These are phyloP conservation scores for Vitrella brassicaformis DNA, from an alignment of 73 alveolate genomes.

Conservation along the genomic window DNA sequence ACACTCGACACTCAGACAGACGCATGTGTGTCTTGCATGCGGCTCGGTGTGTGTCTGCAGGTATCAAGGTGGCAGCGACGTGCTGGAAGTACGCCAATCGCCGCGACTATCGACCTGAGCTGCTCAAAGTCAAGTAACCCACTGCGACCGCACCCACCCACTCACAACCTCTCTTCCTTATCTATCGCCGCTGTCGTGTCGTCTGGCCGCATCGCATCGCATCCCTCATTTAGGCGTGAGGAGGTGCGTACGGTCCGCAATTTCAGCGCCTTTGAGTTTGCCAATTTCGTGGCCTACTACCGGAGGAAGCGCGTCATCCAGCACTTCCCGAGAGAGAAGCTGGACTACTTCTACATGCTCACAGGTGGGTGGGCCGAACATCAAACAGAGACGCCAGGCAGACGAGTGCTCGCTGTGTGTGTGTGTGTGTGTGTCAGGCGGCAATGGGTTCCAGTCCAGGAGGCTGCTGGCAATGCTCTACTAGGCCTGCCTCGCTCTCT, in stretches of 20 bases:
- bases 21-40: no score
- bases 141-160: not conserved
- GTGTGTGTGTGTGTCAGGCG: not conserved
- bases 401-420: not conserved
- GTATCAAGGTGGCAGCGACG: constrained; percentile 16
- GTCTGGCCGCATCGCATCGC: not conserved
- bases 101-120: constrained; percentile 17
- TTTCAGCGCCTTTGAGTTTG: constrained; percentile 14
- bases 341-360: constrained; percentile 29
- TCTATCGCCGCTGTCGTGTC: not conserved
- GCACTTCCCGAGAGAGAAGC: constrained; percentile 8
- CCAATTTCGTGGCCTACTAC: constrained; percentile 11
- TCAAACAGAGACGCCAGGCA: not conserved
- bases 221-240: not conserved
- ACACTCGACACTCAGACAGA: no score
- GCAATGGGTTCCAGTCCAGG: constrained; percentile 4
- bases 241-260: not conserved
- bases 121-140: constrained; percentile 5
- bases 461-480: constrained; percentile 2
- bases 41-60: not conserved
- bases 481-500: not conserved
- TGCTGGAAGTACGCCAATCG: constrained; percentile 7
- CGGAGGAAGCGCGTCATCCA: constrained; percentile 21
- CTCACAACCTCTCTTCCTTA: not conserved
- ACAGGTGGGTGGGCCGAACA: constrained; percentile 4